These are phyloP conservation scores for Fusarium cyanostomum DNA, from an alignment of 2,329 filamentous ascomycete genomes.

Conservation along the genomic window DNA sequence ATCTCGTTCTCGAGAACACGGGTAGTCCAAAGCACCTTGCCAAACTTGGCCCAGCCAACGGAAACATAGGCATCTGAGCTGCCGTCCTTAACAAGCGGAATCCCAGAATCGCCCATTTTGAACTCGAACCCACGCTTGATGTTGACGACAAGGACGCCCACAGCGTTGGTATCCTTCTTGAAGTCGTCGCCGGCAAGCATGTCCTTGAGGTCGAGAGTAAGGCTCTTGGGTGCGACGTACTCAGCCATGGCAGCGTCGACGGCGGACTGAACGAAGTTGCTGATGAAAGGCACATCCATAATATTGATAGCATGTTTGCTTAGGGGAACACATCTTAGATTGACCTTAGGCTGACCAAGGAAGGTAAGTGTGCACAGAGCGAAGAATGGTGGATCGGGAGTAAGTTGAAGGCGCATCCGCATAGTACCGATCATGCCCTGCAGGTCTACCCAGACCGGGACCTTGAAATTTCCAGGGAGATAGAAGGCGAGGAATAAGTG, in stretches of 20 bases:
- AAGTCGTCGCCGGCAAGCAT: slow-evolving; percentile 82
- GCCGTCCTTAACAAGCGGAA: slow-evolving; percentile 67
- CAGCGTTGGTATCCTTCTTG: slow-evolving; percentile 75
- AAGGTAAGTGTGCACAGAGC: slow-evolving; percentile 79
- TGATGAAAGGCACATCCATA: slow-evolving; percentile 79
- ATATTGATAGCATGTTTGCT: slow-evolving; percentile 75
- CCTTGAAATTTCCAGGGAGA: slow-evolving; percentile 62
- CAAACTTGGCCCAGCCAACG: slow-evolving; percentile 81
- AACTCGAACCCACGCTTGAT: slow-evolving; percentile 75
- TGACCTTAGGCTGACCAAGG: slow-evolving; percentile 77
- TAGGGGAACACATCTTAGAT: slow-evolving; percentile 74
- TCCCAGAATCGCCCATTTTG: slow-evolving; percentile 73
- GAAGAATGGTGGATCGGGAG: slow-evolving; percentile 80
- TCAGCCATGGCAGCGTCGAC: slow-evolving; percentile 78
- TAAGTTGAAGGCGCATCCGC: slow-evolving; percentile 75
- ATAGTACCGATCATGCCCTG: slow-evolving; percentile 76
- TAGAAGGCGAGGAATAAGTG: slow-evolving; percentile 79
- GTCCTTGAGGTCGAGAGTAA: slow-evolving; percentile 78
- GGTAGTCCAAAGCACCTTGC: slow-evolving; percentile 69
- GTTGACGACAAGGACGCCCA: slow-evolving; percentile 71
- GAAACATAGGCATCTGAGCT: slow-evolving; percentile 77
- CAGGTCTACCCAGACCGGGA: slow-evolving; percentile 79
- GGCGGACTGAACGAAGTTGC: slow-evolving; percentile 77
- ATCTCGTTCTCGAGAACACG: slow-evolving; percentile 72
- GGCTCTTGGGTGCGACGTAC: slow-evolving; percentile 79